Evolutionary conservation across 1,284 basidiomycete genomes (phyloP).

Genomic region (Malassezia japonica): DNA sequence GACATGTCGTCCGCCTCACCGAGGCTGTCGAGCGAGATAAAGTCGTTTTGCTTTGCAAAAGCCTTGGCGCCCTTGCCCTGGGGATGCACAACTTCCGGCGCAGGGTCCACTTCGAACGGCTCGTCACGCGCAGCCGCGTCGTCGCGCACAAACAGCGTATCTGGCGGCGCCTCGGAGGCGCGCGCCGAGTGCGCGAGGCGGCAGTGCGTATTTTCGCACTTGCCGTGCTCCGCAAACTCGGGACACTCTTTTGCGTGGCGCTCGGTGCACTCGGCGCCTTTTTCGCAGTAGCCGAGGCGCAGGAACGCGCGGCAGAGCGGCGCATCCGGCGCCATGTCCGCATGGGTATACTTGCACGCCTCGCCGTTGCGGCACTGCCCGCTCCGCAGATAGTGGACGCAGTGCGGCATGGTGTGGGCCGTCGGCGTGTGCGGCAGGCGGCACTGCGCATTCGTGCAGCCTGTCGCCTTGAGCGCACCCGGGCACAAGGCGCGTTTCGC

Average conservation of each 20-base stretch:
- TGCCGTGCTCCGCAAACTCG: slow-evolving; percentile 35
- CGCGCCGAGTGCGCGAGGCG: slow-evolving; percentile 34
- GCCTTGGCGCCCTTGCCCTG: slow-evolving; percentile 19
- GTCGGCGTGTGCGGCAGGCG: slow-evolving; percentile 30
- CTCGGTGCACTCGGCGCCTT: slow-evolving; percentile 23
- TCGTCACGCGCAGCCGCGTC: slow-evolving; percentile 4
- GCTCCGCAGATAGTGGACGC: slow-evolving; percentile 33
- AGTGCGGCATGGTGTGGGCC: slow-evolving; percentile 38
- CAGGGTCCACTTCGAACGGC: slow-evolving; percentile 1
- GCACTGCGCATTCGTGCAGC: slow-evolving; percentile 34
- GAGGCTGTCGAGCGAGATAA: slow-evolving; percentile 35
- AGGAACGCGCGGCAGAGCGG: slow-evolving; percentile 33
- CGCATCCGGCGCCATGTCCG: slow-evolving; percentile 17
- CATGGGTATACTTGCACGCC: slow-evolving; percentile 35
- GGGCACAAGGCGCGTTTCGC: slow-evolving; percentile 40
- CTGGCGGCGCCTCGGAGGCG: slow-evolving; percentile 1
- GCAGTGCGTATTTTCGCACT: slow-evolving; percentile 27
- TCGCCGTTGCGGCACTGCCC: slow-evolving; percentile 36
- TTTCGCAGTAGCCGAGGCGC: slow-evolving; percentile 40
- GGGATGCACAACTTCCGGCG: slow-evolving; percentile 11
- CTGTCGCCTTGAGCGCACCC: slow-evolving; percentile 27
- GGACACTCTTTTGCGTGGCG: slow-evolving; percentile 45
- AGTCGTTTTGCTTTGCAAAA: slow-evolving; percentile 36
- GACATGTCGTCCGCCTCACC: neutral
- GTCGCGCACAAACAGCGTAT: slow-evolving; percentile 13